Percentiles rank a stretch among this genome's conserved stretches.
phyloP scores from a whole-genome alignment of 805 yeast genomes.

The Starmera caribaea region DNA sequence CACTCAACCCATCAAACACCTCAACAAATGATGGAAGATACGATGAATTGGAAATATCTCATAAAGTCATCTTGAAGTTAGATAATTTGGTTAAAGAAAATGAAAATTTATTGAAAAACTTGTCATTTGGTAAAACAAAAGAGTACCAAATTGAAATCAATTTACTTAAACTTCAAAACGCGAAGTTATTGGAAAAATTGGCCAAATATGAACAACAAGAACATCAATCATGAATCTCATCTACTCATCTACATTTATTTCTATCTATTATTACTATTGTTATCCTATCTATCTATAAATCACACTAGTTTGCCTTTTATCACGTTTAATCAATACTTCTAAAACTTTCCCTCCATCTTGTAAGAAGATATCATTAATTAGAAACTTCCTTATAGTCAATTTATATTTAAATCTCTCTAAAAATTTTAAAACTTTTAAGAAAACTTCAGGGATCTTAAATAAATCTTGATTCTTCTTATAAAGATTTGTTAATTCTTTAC shows the following conservation, averaged over 20 bases:
- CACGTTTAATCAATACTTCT: conserved; percentile 40
- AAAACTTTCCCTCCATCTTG: conserved; percentile 37
- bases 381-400: conserved; percentile 50
- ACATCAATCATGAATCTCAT: too few species aligned
- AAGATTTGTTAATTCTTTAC: conserved; percentile 45
- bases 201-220: neutral
- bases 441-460: conserved; percentile 47
- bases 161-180: conserved; percentile 41
- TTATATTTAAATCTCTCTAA: conserved; percentile 52
- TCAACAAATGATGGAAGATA: conserved; percentile 48
- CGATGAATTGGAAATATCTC: conserved; percentile 69
- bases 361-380: conserved; percentile 46
- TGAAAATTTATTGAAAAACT: conserved; percentile 55
- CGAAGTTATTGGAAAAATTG: conserved; percentile 31
- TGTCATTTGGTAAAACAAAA: conserved; percentile 68
- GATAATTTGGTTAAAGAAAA: conserved; percentile 58
- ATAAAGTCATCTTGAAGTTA: conserved; percentile 56
- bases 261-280: too few species aligned
- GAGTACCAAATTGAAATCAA: conserved; percentile 64
- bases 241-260: too few species aligned
- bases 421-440: conserved; percentile 39
- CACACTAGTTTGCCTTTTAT: conserved; percentile 22
- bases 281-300: too few species aligned
- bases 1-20: conserved; percentile 38
- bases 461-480: conserved; percentile 39